Conservation (phyloP, 2,329 filamentous ascomycete genomes). For the Fusarium solani-melongenae region DNA sequence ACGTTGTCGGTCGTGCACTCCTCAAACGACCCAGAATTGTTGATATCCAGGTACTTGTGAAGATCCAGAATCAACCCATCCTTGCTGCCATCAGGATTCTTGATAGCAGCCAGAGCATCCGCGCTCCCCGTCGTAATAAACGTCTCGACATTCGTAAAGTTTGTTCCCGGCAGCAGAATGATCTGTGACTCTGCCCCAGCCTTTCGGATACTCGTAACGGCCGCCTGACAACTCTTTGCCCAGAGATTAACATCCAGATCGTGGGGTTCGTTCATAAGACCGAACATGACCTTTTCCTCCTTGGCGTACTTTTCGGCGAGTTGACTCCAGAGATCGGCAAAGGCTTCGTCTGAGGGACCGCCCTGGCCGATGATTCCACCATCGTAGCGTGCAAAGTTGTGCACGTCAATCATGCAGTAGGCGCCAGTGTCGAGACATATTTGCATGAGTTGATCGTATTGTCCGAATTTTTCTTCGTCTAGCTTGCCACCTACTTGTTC, state of each 20-base stretch:
- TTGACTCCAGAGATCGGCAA: slow-evolving; percentile 68
- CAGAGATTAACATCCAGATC: slow-evolving; percentile 67
- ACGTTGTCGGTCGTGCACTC: slow-evolving; percentile 66
- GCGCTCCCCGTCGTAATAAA: slow-evolving; percentile 63
- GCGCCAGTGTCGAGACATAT: slow-evolving; percentile 67
- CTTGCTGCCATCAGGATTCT: slow-evolving; percentile 68
- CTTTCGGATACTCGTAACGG: slow-evolving; percentile 72
- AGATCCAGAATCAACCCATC: slow-evolving; percentile 68
- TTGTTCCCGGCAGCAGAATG: slow-evolving; percentile 70
- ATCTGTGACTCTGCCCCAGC: slow-evolving; percentile 73
- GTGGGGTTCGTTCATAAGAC: slow-evolving; percentile 78
- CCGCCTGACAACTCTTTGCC: slow-evolving; percentile 70
- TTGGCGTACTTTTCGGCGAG: slow-evolving; percentile 69
- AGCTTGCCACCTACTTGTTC: slow-evolving; percentile 62
- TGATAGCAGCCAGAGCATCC: slow-evolving; percentile 62
- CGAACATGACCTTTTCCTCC: slow-evolving; percentile 65
- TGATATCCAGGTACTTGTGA: slow-evolving; percentile 70
- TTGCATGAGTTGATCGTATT: slow-evolving; percentile 67
- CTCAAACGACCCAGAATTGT: slow-evolving; percentile 64
- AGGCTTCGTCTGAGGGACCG: slow-evolving; percentile 68
- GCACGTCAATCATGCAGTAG: slow-evolving; percentile 68
- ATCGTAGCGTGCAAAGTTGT: slow-evolving; percentile 71
- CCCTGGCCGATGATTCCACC: slow-evolving; percentile 73
- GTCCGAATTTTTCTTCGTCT: slow-evolving; percentile 58
- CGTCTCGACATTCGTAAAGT: slow-evolving; percentile 63